These are phyloP conservation scores for Pyrus communis DNA, from an alignment of 306 rosid genomes.

Conservation along the genomic window DNA sequence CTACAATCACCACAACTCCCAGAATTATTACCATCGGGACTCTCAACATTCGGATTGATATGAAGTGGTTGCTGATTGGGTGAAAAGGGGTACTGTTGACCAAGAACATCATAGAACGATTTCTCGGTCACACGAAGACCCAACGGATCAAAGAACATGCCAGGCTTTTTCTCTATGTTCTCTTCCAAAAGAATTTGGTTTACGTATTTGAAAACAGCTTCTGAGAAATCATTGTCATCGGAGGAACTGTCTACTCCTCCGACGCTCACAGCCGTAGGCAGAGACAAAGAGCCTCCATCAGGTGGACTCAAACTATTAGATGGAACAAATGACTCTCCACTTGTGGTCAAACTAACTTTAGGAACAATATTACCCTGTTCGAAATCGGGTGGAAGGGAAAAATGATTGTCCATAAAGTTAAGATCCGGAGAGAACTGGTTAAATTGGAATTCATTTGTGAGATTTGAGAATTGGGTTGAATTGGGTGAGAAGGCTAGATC, in stretches of 20 bases:
- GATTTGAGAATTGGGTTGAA: constrained; percentile 10
- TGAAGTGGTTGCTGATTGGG: constrained; percentile 12
- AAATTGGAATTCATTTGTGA: constrained; percentile 1
- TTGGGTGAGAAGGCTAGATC: background rate
- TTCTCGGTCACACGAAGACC: constrained; percentile 72
- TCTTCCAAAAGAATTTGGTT: constrained; percentile 76
- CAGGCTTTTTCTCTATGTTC: constrained; percentile 62
- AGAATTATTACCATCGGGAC: constrained; percentile 14
- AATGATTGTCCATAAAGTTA: background rate
- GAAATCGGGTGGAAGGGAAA: constrained; percentile 5
- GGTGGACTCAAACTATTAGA: constrained; percentile 16
- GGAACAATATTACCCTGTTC: constrained; percentile 5
- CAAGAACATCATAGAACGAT: constrained; percentile 72
- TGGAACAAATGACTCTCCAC: background rate
- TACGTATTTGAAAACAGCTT: constrained; percentile 53
- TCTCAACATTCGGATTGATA: constrained; percentile 13
- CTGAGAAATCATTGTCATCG: constrained; percentile 52
- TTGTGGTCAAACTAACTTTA: background rate
- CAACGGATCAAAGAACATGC: constrained; percentile 72
- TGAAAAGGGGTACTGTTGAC: constrained; percentile 43
- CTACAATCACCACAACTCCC: constrained; percentile 3
- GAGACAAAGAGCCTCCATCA: background rate
- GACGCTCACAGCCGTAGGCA: constrained; percentile 18
- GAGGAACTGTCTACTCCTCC: constrained; percentile 28
- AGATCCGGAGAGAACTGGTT: constrained; percentile 17